Evolutionary conservation across 2,329 filamentous ascomycete genomes (phyloP), one percentile per base, ranked within the genome.

Genomic region (Aspergillus chevalieri): DNA sequence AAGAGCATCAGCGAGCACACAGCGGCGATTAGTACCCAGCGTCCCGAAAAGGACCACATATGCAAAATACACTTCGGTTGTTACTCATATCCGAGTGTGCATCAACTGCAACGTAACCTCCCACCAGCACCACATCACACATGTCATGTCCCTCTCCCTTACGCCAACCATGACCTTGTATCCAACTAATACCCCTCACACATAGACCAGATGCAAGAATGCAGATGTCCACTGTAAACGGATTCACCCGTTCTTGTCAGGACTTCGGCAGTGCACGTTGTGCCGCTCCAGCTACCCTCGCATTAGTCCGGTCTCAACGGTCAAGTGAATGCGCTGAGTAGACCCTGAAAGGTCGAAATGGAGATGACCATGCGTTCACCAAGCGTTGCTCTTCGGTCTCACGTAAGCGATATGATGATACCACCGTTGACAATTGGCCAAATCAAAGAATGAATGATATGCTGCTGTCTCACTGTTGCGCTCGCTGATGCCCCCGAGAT

Each of bases 1-100:
- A 65, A 65, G 67, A 73, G 67, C 72, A 76, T 72, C 77, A 83
- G 78, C 79, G 78, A 83, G 79, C 79, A 74, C 77, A 79, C 75
- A 80, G 77, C 71, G 52, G 50, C 48, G 76, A 38, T 60, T 57
- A 78, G 72, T 72, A 70, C 41, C 54, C 51, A 58, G 52, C 36
- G 46, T 9, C 6, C 17, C 19, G 14, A 17, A 39, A 39, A 39
- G 9, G 4, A n/a, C 34, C 19, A 19, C 38, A 19, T 19, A 26
- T 45, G 14, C 28, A 45, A 6, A 14, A 26, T n/a, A 33, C 4
- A 7, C 4, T 36, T 28, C 42, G 26, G n/a, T 26, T 21, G 14
- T 14, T 28, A 15, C 21, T 7, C 22, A 6, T 24, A 28, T 21
- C 6, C 22, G 42, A 43, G 12, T 12, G 5, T 8, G 19, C 22